Conservation (phyloP, 495 filamentous ascomycete genomes). For the Daldinia loculata region DNA sequence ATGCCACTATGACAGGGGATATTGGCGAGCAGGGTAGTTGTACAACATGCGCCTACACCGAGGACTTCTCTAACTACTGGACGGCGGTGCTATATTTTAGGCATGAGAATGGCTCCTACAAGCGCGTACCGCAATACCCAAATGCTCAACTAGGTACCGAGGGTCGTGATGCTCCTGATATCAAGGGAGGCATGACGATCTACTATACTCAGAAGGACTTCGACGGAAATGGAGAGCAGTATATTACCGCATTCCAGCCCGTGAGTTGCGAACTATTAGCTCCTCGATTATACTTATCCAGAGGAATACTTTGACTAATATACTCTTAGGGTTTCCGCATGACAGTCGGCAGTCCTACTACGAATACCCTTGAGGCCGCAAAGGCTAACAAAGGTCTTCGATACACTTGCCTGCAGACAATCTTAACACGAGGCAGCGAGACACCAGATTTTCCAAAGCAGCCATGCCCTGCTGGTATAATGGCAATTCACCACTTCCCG, state of each 20-base stretch:
- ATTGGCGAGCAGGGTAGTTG: slow-evolving; percentile 54
- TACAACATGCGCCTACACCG: slow-evolving; percentile 56
- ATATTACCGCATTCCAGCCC: slow-evolving; percentile 59
- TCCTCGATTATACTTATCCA: not conserved
- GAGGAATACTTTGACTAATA: slow-evolving; percentile 8
- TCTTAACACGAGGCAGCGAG: slow-evolving; percentile 52
- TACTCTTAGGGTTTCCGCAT: slow-evolving; percentile 60
- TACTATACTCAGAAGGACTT: slow-evolving; percentile 62
- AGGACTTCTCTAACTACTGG: slow-evolving; percentile 61
- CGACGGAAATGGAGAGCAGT: slow-evolving; percentile 49
- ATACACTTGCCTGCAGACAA: slow-evolving; percentile 57
- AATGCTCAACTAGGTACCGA: slow-evolving; percentile 52
- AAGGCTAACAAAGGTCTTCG: slow-evolving; percentile 51
- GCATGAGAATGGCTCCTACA: slow-evolving; percentile 60
- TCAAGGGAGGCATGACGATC: slow-evolving; percentile 61
- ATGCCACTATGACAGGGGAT: slow-evolving; percentile 57
- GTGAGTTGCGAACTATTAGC: slow-evolving; percentile 40
- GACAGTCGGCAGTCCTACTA: slow-evolving; percentile 58
- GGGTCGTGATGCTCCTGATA: slow-evolving; percentile 50
- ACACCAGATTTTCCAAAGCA: slow-evolving; percentile 55
- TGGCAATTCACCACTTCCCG: slow-evolving; percentile 50
- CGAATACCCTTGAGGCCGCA: slow-evolving; percentile 37
- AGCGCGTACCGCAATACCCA: slow-evolving; percentile 56
- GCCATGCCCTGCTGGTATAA: slow-evolving; percentile 55
- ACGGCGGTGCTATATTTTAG: slow-evolving; percentile 62